Evolutionary conservation across 2,329 filamentous ascomycete species (phyloP), one percentile per base, ranked within the genome.

Genomic region (Aspergillus nomiae): DNA sequence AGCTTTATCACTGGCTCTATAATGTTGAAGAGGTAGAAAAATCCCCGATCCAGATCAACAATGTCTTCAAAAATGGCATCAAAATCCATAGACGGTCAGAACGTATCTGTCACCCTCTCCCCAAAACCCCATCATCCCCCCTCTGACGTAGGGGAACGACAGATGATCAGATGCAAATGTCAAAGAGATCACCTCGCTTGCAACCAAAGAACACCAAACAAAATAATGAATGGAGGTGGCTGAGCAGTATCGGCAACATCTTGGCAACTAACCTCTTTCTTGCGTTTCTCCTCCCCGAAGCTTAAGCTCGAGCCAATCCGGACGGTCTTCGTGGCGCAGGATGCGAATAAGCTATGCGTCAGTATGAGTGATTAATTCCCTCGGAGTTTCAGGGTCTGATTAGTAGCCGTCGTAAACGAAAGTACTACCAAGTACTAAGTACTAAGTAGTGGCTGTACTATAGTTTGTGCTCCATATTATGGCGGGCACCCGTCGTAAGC

Each of bases 231-330:
- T 43, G 12, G 55, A 59, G 51, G 41, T 53, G 30, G 38, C 56
- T 24, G 34, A 50, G 43, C 16, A 51, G 24, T 8, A 10, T 26
- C 12, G 24, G 46, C 46, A 28, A 12, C 19, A 6, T 4, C n/a
- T 28, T 50, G 46, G 48, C 28, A 34, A 24, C 48, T 32, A 21
- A 32, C 28, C 28, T 34, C 28, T 51, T 51, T 51, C 48, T n/a
- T 28, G 5, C 46, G 3, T 9, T 50, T 21, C 48, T 51, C 48
- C 28, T 24, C 28, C 28, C 32, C 48, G 48, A 34, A 62, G 55
- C 60, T 62, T 62, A 57, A 46, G 56, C 46, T 32, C 55, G 50
- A 62, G 48, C 60, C 60, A 62, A 45, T 58, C n/a, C 50, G 14
- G 16, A 32, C 8, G 28, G 28, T 21, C 4, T n/a, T 53, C 60